Percentiles rank a stretch among this genome's conserved stretches.
Conservation (phyloP, 257 asterid genomes). For the Fraxinus americana region DNA sequence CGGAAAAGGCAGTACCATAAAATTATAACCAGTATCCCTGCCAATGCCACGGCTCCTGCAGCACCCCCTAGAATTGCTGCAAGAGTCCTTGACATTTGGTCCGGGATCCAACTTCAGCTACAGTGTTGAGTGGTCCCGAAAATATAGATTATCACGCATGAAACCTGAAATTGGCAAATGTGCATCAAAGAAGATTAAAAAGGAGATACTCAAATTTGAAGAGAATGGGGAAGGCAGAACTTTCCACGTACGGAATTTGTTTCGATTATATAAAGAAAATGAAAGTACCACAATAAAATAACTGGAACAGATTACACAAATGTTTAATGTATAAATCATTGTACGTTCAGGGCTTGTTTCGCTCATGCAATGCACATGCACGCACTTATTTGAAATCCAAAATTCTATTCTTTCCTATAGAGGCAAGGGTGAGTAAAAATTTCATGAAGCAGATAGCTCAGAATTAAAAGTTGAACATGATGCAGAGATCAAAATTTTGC, state of each 20-base stretch:
- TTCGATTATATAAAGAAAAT: constrained; percentile 7
- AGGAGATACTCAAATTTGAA: constrained; percentile 5
- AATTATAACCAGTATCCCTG: constrained; percentile 51
- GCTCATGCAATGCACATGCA: constrained; percentile 17
- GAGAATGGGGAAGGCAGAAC: not conserved
- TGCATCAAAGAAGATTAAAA: constrained; percentile 9
- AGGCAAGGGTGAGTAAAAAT: not conserved
- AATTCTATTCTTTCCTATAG: not conserved
- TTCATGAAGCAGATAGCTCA: not conserved
- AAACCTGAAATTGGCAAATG: constrained; percentile 50
- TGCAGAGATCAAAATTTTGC: not conserved
- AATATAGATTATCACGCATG: constrained; percentile 39
- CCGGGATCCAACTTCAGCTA: constrained; percentile 60
- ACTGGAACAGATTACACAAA: constrained; percentile 7
- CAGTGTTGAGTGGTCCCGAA: constrained; percentile 29
- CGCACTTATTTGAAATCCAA: not conserved
- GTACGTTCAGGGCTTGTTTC: not conserved
- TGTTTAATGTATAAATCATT: constrained; percentile 11
- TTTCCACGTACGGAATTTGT: constrained; percentile 3
- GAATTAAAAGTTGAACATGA: not conserved
- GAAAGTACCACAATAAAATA: not conserved
- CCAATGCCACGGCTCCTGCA: constrained; percentile 97
- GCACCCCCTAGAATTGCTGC: constrained; percentile 95
- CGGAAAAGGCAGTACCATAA: constrained; percentile 60
- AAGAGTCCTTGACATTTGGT: constrained; percentile 92